phyloP scores from a whole-genome alignment of 1,284 basidiomycete species.

The Cryptococcus sp. region DNA sequence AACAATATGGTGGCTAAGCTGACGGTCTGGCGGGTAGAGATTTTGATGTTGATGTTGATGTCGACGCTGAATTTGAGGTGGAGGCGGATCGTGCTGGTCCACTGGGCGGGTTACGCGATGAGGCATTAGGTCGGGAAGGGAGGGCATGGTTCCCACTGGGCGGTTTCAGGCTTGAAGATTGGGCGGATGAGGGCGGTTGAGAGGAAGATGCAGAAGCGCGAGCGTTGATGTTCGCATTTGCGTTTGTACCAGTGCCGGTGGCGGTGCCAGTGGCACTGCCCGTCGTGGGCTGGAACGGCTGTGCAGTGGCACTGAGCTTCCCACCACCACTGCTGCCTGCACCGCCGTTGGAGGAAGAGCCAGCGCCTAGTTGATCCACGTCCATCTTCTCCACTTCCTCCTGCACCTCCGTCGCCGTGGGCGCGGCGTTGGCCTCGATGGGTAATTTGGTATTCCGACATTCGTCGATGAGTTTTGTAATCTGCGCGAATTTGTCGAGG shows the following conservation, averaged over 20 bases:
- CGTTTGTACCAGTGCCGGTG: conserved; percentile 2
- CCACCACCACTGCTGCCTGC: conserved; percentile 4
- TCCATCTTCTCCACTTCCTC: conserved; percentile 28
- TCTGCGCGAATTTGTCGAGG: conserved; percentile 34
- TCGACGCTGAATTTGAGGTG: too few relatives aligned
- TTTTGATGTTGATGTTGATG: too few relatives aligned
- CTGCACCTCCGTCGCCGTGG: background rate
- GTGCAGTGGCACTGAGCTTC: conserved; percentile 27
- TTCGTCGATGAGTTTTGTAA: conserved; percentile 38
- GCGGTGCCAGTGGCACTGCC: conserved; percentile 6
- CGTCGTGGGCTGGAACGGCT: conserved; percentile 37
- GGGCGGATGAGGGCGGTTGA: conserved; percentile 10
- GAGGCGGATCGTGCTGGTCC: conserved; percentile 5
- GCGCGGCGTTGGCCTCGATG: conserved; percentile 13
- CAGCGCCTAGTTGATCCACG: conserved; percentile 19
- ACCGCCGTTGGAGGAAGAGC: background rate
- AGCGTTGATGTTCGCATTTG: conserved; percentile 5
- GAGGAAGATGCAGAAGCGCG: conserved; percentile 7
- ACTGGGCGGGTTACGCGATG: conserved; percentile 2
- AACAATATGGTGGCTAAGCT: too few relatives aligned
- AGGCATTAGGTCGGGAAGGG: conserved; percentile 11
- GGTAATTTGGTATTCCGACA: conserved; percentile 38
- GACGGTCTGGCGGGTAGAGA: conserved; percentile 25
- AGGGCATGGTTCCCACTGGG: conserved; percentile 9
- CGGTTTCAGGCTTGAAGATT: conserved; percentile 7